phyloP scores from a whole-genome alignment of 192 early-diverging fungal species.

The Backusella westeae region DNA sequence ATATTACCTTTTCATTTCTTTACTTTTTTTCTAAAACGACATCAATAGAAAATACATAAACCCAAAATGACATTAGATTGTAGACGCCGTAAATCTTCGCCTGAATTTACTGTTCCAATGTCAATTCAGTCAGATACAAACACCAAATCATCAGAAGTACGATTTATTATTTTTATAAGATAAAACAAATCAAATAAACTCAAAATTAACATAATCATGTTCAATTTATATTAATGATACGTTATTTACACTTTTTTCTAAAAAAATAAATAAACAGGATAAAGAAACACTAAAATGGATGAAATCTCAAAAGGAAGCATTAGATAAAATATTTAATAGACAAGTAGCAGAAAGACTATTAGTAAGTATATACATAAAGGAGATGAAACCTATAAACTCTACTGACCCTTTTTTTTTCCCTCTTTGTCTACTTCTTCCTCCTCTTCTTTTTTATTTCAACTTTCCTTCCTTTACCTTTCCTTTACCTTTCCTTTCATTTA shows the following conservation, averaged over 20 bases:
- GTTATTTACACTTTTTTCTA: not conserved
- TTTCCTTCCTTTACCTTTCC: not conserved
- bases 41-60: not conserved
- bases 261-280: not conserved
- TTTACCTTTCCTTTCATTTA: not conserved
- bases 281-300: not conserved
- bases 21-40: not conserved
- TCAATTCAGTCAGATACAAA: not conserved
- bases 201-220: not conserved
- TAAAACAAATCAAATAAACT: not conserved
- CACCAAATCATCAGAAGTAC: not conserved
- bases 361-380: conserved; percentile 9
- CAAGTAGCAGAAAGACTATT: not conserved
- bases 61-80: not conserved
- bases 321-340: not conserved
- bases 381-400: not conserved
- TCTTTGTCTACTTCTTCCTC: not conserved
- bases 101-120: not conserved
- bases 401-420: not conserved
- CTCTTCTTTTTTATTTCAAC: not conserved
- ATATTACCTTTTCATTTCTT: not conserved
- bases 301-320: not conserved
- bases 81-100: not conserved
- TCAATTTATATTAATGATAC: not conserved
- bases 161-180: not conserved